Evolutionary conservation across 2,329 filamentous ascomycete genomes (phyloP).

Genomic region (Madurella fahalii): DNA sequence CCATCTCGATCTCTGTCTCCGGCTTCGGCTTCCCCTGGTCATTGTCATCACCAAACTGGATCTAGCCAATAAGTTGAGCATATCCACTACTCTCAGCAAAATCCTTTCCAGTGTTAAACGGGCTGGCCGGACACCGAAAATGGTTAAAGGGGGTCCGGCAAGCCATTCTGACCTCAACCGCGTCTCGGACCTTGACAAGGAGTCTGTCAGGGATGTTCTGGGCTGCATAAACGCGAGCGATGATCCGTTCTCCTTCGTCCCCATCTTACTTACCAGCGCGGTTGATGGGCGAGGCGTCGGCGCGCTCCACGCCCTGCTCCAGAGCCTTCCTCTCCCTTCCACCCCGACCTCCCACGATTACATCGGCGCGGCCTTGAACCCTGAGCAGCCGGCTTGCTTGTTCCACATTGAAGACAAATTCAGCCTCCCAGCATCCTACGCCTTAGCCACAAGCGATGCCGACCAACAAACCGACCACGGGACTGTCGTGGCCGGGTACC

Average conservation of each 20-base stretch:
- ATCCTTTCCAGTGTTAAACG: slow-evolving; percentile 75
- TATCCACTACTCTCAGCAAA: slow-evolving; percentile 67
- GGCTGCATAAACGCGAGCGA: slow-evolving; percentile 43
- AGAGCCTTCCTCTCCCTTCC: slow-evolving; percentile 66
- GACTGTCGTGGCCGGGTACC: slow-evolving; percentile 77
- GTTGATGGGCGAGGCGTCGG: slow-evolving; percentile 80
- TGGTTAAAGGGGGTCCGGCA: slow-evolving; percentile 59
- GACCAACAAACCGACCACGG: slow-evolving; percentile 47
- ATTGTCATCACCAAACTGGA: slow-evolving; percentile 91
- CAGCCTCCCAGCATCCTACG: slow-evolving; percentile 62
- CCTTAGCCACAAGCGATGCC: slow-evolving; percentile 40
- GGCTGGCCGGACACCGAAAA: slow-evolving; percentile 66
- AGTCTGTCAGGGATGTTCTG: slow-evolving; percentile 56
- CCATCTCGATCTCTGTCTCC: slow-evolving; percentile 80
- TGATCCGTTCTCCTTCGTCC: slow-evolving; percentile 55
- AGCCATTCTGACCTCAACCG: slow-evolving; percentile 49
- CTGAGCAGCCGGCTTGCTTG: slow-evolving; percentile 58
- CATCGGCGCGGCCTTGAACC: slow-evolving; percentile 52
- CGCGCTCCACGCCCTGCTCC: slow-evolving; percentile 75
- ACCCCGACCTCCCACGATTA: slow-evolving; percentile 51
- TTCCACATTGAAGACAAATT: slow-evolving; percentile 94
- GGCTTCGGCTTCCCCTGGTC: slow-evolving; percentile 70
- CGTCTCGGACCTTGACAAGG: slow-evolving; percentile 53
- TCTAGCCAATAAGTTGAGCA: slow-evolving; percentile 66
- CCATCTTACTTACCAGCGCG: slow-evolving; percentile 83